Conservation (phyloP, 2,329 filamentous ascomycete genomes). For the Colletotrichum echinochloae region DNA sequence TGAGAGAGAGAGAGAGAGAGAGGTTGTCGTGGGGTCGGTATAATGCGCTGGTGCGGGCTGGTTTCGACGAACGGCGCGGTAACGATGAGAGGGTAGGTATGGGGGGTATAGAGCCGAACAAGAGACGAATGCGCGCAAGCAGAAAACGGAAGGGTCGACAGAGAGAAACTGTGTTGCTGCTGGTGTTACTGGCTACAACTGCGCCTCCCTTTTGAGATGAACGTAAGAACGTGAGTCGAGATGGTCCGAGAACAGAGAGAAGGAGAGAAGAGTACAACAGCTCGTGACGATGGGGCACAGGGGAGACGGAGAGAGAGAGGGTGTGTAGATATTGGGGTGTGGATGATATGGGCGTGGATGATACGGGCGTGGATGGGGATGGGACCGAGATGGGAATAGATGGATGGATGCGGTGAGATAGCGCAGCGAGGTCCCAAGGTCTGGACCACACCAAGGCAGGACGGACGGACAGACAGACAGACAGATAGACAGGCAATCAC, state of each 20-base stretch:
- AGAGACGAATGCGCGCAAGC: conserved; percentile 14
- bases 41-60: conserved; percentile 7
- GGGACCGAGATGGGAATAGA: background rate
- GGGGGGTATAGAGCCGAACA: conserved; percentile 23
- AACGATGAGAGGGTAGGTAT: background rate
- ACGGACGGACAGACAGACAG: too few relatives aligned
- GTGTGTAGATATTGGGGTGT: conserved; percentile 17
- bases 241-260: background rate
- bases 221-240: background rate
- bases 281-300: conserved; percentile 3
- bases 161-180: background rate
- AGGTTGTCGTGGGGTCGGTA: background rate
- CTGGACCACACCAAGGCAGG: background rate
- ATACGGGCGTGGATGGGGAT: conserved; percentile 4
- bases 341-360: conserved; percentile 8
- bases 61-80: conserved; percentile 15
- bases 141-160: background rate
- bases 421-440: conserved; percentile 7
- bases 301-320: background rate
- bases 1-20: background rate
- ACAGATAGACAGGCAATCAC: too few relatives aligned
- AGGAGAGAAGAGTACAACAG: background rate
- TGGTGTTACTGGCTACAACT: background rate
- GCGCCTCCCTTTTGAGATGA: background rate
- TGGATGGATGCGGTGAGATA: conserved; percentile 4